Base-by-base conservation (phyloP, 495 filamentous ascomycete species). In the Daldinia grandis region DNA sequence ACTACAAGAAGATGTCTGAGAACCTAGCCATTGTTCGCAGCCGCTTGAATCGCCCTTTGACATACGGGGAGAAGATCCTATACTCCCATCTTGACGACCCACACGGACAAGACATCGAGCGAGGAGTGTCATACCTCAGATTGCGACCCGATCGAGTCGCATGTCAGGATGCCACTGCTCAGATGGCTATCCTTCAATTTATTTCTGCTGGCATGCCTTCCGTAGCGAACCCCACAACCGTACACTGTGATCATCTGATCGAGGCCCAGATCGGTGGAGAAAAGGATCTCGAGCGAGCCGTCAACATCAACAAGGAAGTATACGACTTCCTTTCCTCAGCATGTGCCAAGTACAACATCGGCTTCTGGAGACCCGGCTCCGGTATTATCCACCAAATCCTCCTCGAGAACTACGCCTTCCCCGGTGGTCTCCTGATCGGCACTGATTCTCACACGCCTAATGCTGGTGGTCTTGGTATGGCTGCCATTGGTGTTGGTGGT, bases 311-410 rank as follows among this genome's bases (percentile, higher is more conserved):
- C 90, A 98, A 98, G 88, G 95, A 99, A 82, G 95, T 99, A 71
- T 99, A 98, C 83, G 93, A 99, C 81, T 99, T 99, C 88, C 86
- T 99, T 78, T 89, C 94, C 60, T 90, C 90, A 57, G 90, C 96
- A 64, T 98, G 95, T 76, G 95, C 94, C 71, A 99, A 98, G 87
- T 99, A 98, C 87, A 94, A 97, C 85, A 98, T 99, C 78, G 96
- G 96, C 85, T 99, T 99, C 90, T 99, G 95, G 95, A 91, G 87
- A 80, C 96, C 95, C 68, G 95, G 95, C 66, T 98, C 95, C 76
- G 95, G 95, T 87, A 99, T 99, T 84, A 99, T 99, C 78, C 95
- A 99, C 83, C 95, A 99, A 86, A 98, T 98, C 77, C 81, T 99
- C 71, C 87, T 99, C 42, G 95, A 99, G 87, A 98, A 98, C 87